A percentile compares a stretch with the other conserved stretches of the same genome.
phyloP scores from a whole-genome alignment of 2,329 filamentous ascomycete species.

The Didymella exigua region DNA sequence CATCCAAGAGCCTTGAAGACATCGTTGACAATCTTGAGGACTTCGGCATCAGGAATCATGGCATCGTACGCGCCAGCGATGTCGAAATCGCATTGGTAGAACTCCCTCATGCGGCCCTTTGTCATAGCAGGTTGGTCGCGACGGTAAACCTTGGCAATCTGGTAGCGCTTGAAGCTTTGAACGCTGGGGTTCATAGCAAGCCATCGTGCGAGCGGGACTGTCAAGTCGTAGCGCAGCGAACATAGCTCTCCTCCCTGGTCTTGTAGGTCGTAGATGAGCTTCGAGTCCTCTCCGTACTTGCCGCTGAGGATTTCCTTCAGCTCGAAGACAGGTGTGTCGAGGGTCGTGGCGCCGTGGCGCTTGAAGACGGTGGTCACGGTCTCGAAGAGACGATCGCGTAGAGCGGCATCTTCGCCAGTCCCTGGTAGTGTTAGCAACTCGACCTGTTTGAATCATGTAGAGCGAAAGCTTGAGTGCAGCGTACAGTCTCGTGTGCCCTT shows the following conservation, averaged over 20 bases:
- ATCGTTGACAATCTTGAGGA: slow-evolving; percentile 81
- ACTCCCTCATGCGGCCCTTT: slow-evolving; percentile 92
- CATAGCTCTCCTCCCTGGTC: slow-evolving; percentile 87
- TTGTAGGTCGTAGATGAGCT: slow-evolving; percentile 87
- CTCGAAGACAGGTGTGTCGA: slow-evolving; percentile 76
- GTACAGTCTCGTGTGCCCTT: slow-evolving; percentile 88
- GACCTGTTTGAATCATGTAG: background rate
- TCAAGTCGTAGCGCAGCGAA: slow-evolving; percentile 84
- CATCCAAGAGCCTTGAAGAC: slow-evolving; percentile 82
- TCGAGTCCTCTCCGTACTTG: slow-evolving; percentile 91
- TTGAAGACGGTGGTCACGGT: slow-evolving; percentile 46
- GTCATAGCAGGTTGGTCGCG: slow-evolving; percentile 79
- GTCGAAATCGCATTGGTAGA: slow-evolving; percentile 97
- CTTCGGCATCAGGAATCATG: slow-evolving; percentile 92
- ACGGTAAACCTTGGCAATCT: slow-evolving; percentile 91
- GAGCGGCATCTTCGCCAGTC: slow-evolving; percentile 43
- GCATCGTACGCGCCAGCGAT: slow-evolving; percentile 83
- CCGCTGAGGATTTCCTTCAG: slow-evolving; percentile 83
- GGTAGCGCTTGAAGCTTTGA: slow-evolving; percentile 88
- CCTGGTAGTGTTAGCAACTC: slow-evolving; percentile 29
- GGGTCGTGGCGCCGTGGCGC: slow-evolving; percentile 46
- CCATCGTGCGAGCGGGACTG: slow-evolving; percentile 89
- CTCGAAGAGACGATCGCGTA: slow-evolving; percentile 46
- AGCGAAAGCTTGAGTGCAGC: slow-evolving; percentile 66
- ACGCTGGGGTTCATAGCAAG: slow-evolving; percentile 87